These are phyloP conservation scores for Skeletonema potamos DNA, from an alignment of 108 stramenopile genomes.

Conservation along the genomic window DNA sequence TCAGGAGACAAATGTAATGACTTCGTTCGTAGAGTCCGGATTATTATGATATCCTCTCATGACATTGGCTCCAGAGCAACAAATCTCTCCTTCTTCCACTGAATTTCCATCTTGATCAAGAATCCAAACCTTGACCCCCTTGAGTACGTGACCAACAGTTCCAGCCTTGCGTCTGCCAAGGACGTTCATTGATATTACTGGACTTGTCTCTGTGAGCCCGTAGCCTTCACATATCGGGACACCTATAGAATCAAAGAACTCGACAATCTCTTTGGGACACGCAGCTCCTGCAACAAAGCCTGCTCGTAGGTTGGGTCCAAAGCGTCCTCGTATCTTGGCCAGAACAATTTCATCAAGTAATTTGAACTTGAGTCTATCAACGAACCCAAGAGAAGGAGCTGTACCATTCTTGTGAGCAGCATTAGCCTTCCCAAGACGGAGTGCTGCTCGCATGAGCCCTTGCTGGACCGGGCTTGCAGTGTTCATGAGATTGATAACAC, in stretches of 20 bases:
- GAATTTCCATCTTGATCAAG: slow-evolving; percentile 67
- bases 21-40: slow-evolving; percentile 84
- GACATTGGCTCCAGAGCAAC: slow-evolving; percentile 85
- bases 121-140: slow-evolving; percentile 73
- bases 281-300: slow-evolving; percentile 91
- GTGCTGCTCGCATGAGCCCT: slow-evolving; percentile 68
- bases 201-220: slow-evolving; percentile 93
- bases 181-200: slow-evolving; percentile 81
- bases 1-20: slow-evolving; percentile 76
- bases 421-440: slow-evolving; percentile 65
- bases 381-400: slow-evolving; percentile 41
- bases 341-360: slow-evolving; percentile 82
- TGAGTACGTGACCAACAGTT: slow-evolving; percentile 73
- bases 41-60: slow-evolving; percentile 94
- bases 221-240: slow-evolving; percentile 92
- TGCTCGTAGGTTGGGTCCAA: slow-evolving; percentile 83
- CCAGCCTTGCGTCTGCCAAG: slow-evolving; percentile 68
- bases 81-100: slow-evolving; percentile 88
- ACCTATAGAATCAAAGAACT: slow-evolving; percentile 92
- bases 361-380: slow-evolving; percentile 50
- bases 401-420: slow-evolving; percentile 45
- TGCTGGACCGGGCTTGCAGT: slow-evolving; percentile 60
- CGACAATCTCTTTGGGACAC: slow-evolving; percentile 80
- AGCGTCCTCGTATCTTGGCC: slow-evolving; percentile 85
- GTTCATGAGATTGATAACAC: slow-evolving; percentile 85